phyloP scores from a whole-genome alignment of 73 alveolate species.

The Tetrahymena malaccensis region DNA sequence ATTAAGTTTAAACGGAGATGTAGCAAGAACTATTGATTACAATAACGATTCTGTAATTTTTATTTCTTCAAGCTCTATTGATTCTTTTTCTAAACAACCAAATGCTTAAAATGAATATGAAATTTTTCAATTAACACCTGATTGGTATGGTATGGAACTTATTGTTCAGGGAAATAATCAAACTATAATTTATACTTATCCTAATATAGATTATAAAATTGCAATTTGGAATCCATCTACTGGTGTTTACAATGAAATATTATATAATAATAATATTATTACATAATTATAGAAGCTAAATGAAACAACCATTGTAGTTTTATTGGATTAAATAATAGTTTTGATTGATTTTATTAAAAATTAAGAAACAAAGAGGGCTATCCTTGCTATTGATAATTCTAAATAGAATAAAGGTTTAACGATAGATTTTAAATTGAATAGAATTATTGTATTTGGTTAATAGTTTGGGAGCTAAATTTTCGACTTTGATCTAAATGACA shows the following conservation, averaged over 20 bases:
- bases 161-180: background rate
- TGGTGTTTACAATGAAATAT: background rate
- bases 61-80: background rate
- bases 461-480: background rate
- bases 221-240: background rate
- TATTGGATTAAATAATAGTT: background rate
- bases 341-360: background rate
- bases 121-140: background rate
- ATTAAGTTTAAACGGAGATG: background rate
- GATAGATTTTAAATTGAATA: background rate
- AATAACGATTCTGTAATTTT: background rate
- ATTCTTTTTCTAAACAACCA: background rate
- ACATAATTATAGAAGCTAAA: background rate
- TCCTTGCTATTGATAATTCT: background rate
- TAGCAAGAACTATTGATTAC: background rate
- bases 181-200: background rate
- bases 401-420: background rate
- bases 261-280: background rate
- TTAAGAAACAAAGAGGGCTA: background rate
- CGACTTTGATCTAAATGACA: background rate
- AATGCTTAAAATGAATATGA: background rate
- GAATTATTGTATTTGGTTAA: background rate
- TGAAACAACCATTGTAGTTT: background rate
- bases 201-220: background rate
- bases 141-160: background rate